Percentiles rank a stretch among this genome's conserved stretches.
Evolutionary conservation across 2,329 filamentous ascomycete genomes (phyloP).

Genomic region (Trichoderma atrobrunneum): DNA sequence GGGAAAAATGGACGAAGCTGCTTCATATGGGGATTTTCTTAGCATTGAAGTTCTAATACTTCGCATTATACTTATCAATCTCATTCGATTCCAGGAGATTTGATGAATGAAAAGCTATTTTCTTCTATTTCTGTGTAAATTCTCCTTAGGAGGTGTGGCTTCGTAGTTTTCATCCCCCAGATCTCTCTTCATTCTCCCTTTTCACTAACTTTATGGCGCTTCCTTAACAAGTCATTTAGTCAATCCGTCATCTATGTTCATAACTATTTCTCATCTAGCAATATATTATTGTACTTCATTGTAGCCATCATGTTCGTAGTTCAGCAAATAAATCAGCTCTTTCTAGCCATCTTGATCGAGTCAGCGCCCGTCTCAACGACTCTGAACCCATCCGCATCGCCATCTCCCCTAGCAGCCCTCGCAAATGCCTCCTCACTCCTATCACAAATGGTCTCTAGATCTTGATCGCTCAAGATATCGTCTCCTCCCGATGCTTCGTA

Average conservation of each 20-base stretch:
- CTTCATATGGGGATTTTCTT: no score
- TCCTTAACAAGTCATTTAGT: background rate
- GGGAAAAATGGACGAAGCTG: no score
- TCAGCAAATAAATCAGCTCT: constrained; percentile 9
- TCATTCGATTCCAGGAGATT: background rate
- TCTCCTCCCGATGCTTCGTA: constrained; percentile 58
- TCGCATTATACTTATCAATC: background rate
- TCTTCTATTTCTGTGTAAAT: background rate
- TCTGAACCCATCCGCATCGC: constrained; percentile 67
- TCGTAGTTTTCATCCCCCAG: background rate
- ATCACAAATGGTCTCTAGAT: constrained; percentile 77
- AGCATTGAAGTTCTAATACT: no score
- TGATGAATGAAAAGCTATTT: background rate
- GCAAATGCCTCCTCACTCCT: constrained; percentile 63
- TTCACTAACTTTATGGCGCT: background rate
- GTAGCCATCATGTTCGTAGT: background rate
- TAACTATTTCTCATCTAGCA: background rate
- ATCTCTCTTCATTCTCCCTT: background rate
- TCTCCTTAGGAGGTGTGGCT: background rate
- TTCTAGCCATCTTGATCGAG: constrained; percentile 45
- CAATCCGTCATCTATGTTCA: background rate
- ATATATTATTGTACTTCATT: background rate
- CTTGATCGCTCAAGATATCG: constrained; percentile 69
- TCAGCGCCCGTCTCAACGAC: constrained; percentile 73
- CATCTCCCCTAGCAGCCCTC: constrained; percentile 73